Conservation (phyloP, 805 yeast species). For the Sungouiozyma ichnusensis region DNA sequence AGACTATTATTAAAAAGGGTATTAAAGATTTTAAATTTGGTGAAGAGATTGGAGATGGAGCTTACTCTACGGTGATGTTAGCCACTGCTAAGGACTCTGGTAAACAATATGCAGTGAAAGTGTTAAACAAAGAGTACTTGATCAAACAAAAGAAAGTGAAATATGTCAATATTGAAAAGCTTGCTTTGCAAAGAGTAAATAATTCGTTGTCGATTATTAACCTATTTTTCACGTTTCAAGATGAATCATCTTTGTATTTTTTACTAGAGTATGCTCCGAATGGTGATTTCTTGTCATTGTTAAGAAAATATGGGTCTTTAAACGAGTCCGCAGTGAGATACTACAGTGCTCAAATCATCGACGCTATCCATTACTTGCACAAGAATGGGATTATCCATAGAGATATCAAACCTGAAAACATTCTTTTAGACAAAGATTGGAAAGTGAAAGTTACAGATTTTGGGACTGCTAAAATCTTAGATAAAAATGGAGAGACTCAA, state of each 20-base stretch:
- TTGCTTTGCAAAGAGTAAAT: slow-evolving; percentile 61
- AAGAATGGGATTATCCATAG: slow-evolving; percentile 67
- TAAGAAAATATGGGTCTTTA: slow-evolving; percentile 59
- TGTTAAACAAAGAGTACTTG: slow-evolving; percentile 65
- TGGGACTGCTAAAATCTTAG: slow-evolving; percentile 71
- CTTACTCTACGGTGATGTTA: slow-evolving; percentile 83
- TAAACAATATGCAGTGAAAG: slow-evolving; percentile 70
- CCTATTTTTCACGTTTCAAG: slow-evolving; percentile 71
- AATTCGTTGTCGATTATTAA: slow-evolving; percentile 53
- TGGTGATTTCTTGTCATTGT: slow-evolving; percentile 61
- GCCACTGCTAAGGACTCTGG: slow-evolving; percentile 71
- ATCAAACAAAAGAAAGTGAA: slow-evolving; percentile 76
- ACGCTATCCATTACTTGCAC: slow-evolving; percentile 65
- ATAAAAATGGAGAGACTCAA: slow-evolving; percentile 30
- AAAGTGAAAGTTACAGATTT: slow-evolving; percentile 69
- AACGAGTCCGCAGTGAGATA: slow-evolving; percentile 59
- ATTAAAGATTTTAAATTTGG: slow-evolving; percentile 87
- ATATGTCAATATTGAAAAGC: slow-evolving; percentile 75
- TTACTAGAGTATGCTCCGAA: slow-evolving; percentile 71
- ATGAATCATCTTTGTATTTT: slow-evolving; percentile 59
- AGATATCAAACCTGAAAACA: slow-evolving; percentile 78
- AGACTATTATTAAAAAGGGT: slow-evolving; percentile 40
- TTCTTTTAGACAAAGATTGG: slow-evolving; percentile 49
- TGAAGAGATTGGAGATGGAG: slow-evolving; percentile 86
- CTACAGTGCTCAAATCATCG: slow-evolving; percentile 64